Evolutionary conservation across 1,284 basidiomycete genomes (phyloP).

Genomic region (Mycena sp.): DNA sequence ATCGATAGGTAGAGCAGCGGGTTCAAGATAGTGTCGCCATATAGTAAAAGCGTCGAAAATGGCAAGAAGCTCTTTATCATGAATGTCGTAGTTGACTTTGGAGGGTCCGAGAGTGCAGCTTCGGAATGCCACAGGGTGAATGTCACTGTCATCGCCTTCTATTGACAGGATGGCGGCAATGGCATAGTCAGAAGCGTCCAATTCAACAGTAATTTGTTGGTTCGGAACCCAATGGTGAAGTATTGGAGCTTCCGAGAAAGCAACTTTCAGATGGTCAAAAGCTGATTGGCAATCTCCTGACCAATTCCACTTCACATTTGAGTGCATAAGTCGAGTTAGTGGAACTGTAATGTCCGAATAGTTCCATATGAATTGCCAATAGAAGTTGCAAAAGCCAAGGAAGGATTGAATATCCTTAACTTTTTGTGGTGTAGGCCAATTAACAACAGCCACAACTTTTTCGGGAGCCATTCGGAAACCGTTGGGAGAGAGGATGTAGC

Average conservation of each 20-base stretch:
- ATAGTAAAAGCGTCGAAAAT: too few species aligned
- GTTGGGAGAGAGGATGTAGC: slow-evolving; percentile 27
- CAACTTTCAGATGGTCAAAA: slow-evolving; percentile 37
- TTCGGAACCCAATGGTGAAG: slow-evolving; percentile 44
- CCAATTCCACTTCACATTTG: slow-evolving; percentile 34
- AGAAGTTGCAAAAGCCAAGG: slow-evolving; percentile 44
- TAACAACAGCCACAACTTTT: slow-evolving; percentile 44
- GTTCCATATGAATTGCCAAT: slow-evolving; percentile 46
- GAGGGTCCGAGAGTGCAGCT: slow-evolving; percentile 41
- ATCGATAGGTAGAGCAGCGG: background rate
- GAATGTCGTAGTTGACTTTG: slow-evolving; percentile 52
- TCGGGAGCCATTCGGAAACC: slow-evolving; percentile 20
- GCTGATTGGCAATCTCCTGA: slow-evolving; percentile 16
- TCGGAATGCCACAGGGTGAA: slow-evolving; percentile 46
- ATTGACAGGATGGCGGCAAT: slow-evolving; percentile 34
- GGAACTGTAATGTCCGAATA: slow-evolving; percentile 44
- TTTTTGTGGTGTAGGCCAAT: slow-evolving; percentile 45
- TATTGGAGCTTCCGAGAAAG: slow-evolving; percentile 41
- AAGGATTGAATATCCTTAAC: slow-evolving; percentile 22
- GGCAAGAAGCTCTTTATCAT: slow-evolving; percentile 46
- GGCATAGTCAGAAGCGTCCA: slow-evolving; percentile 38
- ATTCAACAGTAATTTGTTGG: slow-evolving; percentile 31
- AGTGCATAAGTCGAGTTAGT: slow-evolving; percentile 35
- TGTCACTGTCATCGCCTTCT: slow-evolving; percentile 14
- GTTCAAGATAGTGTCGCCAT: too few species aligned